These are phyloP conservation scores for Hymenoscyphus fraxineus DNA, from an alignment of 2,329 filamentous ascomycete genomes.

Conservation along the genomic window DNA sequence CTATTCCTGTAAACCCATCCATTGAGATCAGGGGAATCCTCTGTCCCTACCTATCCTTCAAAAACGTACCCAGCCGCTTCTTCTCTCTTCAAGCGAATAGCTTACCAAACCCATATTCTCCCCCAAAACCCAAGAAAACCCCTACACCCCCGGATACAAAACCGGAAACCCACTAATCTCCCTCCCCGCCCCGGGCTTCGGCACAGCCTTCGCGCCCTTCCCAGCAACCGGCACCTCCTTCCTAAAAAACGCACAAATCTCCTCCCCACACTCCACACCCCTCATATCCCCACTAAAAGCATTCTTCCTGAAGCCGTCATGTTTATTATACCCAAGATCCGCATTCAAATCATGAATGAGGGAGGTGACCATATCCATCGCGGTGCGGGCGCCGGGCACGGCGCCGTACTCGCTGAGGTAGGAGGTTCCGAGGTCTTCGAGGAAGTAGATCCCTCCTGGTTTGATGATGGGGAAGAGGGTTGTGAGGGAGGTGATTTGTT, in stretches of 20 bases:
- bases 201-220: no score
- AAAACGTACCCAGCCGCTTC: no score
- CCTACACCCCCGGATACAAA: no score
- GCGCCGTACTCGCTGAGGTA: not conserved
- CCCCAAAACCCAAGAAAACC: no score
- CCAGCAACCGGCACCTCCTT: constrained; percentile 25
- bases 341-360: not conserved
- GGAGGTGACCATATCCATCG: not conserved
- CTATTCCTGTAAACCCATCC: no score
- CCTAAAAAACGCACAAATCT: constrained; percentile 18
- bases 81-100: no score
- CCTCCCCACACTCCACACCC: constrained; percentile 16
- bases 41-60: no score
- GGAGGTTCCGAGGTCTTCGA: not conserved
- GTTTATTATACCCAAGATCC: not conserved
- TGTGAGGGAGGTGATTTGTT: constrained; percentile 38
- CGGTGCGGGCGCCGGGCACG: not conserved
- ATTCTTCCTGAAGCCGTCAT: not conserved
- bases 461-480: constrained; percentile 1
- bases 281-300: not conserved
- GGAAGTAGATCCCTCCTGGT: not conserved
- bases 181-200: no score
- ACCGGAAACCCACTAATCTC: no score
- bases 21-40: no score
- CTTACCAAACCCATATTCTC: no score